Base-by-base conservation (phyloP, 495 filamentous ascomycete genomes). In the Entonaema liquescens region DNA sequence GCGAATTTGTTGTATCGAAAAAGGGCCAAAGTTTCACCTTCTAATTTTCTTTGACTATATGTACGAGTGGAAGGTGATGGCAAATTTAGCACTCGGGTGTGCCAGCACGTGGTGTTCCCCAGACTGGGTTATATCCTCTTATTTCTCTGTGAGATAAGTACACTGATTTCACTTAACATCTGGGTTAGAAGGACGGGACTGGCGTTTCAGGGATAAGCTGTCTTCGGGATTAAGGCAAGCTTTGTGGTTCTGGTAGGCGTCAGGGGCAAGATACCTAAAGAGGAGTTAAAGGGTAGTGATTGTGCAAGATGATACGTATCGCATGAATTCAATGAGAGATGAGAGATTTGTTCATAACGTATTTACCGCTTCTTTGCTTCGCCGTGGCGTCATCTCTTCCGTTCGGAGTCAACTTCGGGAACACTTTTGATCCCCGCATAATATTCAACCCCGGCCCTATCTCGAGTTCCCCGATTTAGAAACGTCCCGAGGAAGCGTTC, bases 1-100 rank as follows among this genome's bases (percentile, higher is more conserved):
- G 93, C 71, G 86, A 90, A 62, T 97, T 97, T 81, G 80, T 89
- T 7, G 82, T 97, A 49, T 87, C 89, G 5, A 79, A 81, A 70
- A 78, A 81, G 52, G 90, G 91, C 23, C 79, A 83, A 73, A 77
- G 73, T 36, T 68, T 81, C 36, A 63, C 74, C 8, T 71, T 83
- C 0, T 83, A 54, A 79, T 55, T 21, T 35, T 55, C 19, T 26
- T 63, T 35, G 21, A 19, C 59, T 58, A 47, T 59, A 72, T 65
- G 64, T 72, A 68, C 19, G 64, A 38, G 21, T 47, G 40, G 50
- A 29, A 23, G 60, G 36, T 26, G 40, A 44, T 61, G 31, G 40
- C 35, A 8, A 62, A 72, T 65, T 54, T 67, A 58, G 23, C 33
- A 58, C 64, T 29, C 5, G 62, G 28, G 59, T 59, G 53, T 62